Base-by-base conservation (phyloP, 371 early-diverging fungal species). In the Apophysomyces elegans region DNA sequence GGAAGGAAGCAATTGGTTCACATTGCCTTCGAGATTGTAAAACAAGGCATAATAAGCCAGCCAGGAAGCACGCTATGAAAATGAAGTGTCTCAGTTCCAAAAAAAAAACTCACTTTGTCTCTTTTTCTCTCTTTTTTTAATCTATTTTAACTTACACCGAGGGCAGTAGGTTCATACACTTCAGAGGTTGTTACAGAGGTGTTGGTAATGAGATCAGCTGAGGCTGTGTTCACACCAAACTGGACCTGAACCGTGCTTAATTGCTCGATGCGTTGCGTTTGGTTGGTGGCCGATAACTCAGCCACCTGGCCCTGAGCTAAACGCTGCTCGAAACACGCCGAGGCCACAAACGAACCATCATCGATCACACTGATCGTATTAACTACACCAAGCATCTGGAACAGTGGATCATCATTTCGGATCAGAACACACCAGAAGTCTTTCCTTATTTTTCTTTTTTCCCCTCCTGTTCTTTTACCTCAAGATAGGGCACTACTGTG, bases 1-100 rank as follows among this genome's bases (percentile, higher is more conserved):
- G 7, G 73, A 37, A 7, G 69, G 63, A 43, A 85, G 80, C 45
- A 87, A 65, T n/a, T 70, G 62, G 67, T 89, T 87, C 47, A 90
- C 90, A n/a, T 69, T 57, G 32, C 71, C 74, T 65, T 92, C 93
- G 56, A 84, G 72, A 67, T 91, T 90, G 74, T 88, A 91, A 74
- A 91, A 93, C 18, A 84, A 78, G 35, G 87, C 86, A 78, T 89
- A 91, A 75, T 88, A 93, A 74, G 89, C 87, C 61, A 93, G 63
- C 93, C 93, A 93, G 68, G 91, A 89, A 63, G 86, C 80, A 68
- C 92, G 91, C 75, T 88, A 80, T 62, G 66, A 21, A 5, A 5
- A 16, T 21, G 21, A 45, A 16, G 1, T 11, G 18, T 8, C 11
- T 50, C 9, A 50, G 54, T 50, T 0, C 16, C 16, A 12, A 6